phyloP scores from a whole-genome alignment of 2,329 filamentous ascomycete species.

The Hypoxylon sp. region DNA sequence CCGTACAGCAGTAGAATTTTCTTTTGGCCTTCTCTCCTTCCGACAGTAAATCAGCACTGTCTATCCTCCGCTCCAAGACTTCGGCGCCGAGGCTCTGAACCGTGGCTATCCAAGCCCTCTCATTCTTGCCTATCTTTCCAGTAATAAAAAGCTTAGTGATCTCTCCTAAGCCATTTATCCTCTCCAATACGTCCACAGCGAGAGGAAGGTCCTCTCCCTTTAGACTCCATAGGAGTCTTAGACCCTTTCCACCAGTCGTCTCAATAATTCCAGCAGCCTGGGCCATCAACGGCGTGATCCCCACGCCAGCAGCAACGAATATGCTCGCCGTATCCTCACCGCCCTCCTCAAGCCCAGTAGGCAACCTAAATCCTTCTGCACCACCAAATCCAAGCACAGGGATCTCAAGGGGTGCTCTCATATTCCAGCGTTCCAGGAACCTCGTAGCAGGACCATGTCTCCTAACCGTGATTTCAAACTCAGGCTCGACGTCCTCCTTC shows the following conservation, averaged over 20 bases:
- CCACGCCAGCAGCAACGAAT: constrained; percentile 85
- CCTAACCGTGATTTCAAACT: constrained; percentile 81
- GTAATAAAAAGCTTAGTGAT: constrained; percentile 77
- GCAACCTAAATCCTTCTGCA: constrained; percentile 61
- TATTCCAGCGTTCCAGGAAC: constrained; percentile 73
- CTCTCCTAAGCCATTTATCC: constrained; percentile 65
- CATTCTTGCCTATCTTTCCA: constrained; percentile 55
- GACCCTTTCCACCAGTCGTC: constrained; percentile 48
- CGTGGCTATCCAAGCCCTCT: constrained; percentile 56
- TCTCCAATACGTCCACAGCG: constrained; percentile 71
- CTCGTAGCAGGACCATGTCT: constrained; percentile 78
- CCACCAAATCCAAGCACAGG: constrained; percentile 82
- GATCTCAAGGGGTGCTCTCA: constrained; percentile 70
- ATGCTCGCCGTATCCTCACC: constrained; percentile 59
- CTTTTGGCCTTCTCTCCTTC: constrained; percentile 59
- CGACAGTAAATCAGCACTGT: constrained; percentile 59
- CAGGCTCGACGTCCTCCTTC: constrained; percentile 54
- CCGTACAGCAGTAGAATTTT: constrained; percentile 68
- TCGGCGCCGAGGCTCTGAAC: constrained; percentile 56
- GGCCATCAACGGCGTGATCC: constrained; percentile 85
- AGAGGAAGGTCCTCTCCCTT: constrained; percentile 73
- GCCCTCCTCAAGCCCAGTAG: constrained; percentile 16
- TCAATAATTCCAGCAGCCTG: constrained; percentile 70
- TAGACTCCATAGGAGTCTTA: constrained; percentile 79
- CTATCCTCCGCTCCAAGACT: constrained; percentile 59